phyloP scores from a whole-genome alignment of 257 asterid genomes.

The Osmanthus fragrans region DNA sequence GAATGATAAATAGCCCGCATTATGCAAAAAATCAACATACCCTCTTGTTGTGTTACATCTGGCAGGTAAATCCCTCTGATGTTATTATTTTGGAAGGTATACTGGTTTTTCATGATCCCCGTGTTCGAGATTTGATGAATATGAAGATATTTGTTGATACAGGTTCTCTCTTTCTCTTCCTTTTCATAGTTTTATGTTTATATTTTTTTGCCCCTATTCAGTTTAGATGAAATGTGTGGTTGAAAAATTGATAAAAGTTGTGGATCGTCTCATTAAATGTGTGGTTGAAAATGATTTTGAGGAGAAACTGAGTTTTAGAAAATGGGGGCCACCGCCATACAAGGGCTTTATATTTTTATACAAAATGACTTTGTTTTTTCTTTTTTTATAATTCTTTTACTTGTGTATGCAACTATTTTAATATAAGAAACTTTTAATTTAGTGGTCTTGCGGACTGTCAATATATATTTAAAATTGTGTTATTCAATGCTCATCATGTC shows the following conservation, averaged over 20 bases:
- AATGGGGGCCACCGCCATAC: too few species aligned
- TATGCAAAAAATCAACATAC: not conserved
- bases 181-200: not conserved
- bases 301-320: too few species aligned
- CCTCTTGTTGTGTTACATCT: conserved; percentile 19
- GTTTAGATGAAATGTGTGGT: too few species aligned
- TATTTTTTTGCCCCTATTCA: too few species aligned
- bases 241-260: too few species aligned
- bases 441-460: not conserved
- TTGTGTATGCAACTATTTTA: not conserved
- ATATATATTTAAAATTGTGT: not conserved
- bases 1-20: not conserved
- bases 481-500: not conserved
- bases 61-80: conserved; percentile 96
- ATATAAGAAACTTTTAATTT: not conserved
- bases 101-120: conserved; percentile 89
- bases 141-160: conserved; percentile 99
- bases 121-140: conserved; percentile 83
- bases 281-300: too few species aligned
- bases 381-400: too few species aligned
- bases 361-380: not conserved
- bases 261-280: too few species aligned
- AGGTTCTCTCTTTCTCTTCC: conserved; percentile 59
- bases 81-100: conserved; percentile 97
- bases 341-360: not conserved